phyloP scores from a whole-genome alignment of 139 green algal genomes.

The Spirogloea muscicola region DNA sequence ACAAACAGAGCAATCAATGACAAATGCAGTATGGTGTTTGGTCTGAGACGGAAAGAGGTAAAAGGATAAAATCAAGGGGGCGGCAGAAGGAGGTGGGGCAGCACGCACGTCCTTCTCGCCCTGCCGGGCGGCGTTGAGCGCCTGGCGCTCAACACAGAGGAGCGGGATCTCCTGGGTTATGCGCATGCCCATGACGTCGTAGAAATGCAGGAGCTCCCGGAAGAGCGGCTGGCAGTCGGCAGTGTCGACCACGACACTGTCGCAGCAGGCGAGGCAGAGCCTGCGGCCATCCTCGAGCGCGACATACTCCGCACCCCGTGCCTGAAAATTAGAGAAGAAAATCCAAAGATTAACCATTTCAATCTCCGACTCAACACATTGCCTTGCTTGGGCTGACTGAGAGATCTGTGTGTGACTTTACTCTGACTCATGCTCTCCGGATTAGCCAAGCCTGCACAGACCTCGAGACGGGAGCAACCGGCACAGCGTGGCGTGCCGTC shows the following conservation, averaged over 20 bases:
- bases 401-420: neutral
- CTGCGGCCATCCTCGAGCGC: conserved; percentile 64
- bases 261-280: conserved; percentile 76
- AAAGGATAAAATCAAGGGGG: neutral
- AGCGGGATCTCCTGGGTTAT: conserved; percentile 57
- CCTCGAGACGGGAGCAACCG: conserved; percentile 40
- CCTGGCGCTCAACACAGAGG: conserved; percentile 70
- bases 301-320: conserved; percentile 49
- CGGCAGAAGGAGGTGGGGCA: neutral
- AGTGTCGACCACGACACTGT: conserved; percentile 72
- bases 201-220: conserved; percentile 16
- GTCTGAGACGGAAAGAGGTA: no score
- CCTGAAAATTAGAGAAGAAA: conserved; percentile 39
- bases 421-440: no score
- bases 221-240: conserved; percentile 50
- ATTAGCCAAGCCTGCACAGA: no score
- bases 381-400: no score
- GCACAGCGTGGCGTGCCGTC: conserved; percentile 65
- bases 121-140: conserved; percentile 63
- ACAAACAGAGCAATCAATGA: no score
- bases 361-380: neutral
- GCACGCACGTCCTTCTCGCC: conserved; percentile 19
- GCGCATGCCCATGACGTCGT: conserved; percentile 30
- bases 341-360: neutral
- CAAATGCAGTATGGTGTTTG: no score